Percentiles rank a stretch among this genome's conserved stretches.
phyloP scores from a whole-genome alignment of 2,329 filamentous ascomycete genomes.

The Trichoderma semiorbis region DNA sequence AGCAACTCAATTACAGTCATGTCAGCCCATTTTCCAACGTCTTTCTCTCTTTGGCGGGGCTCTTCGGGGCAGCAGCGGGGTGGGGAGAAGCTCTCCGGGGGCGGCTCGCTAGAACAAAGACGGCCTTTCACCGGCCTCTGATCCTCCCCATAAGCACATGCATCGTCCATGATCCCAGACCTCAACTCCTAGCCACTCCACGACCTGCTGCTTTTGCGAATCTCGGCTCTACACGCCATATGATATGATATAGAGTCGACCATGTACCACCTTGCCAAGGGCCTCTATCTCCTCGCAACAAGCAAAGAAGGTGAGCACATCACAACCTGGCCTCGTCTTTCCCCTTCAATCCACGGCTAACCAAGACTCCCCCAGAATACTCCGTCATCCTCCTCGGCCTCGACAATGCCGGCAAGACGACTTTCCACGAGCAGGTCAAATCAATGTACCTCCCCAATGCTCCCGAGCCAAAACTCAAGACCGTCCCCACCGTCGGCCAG shows the following conservation, averaged over 20 bases:
- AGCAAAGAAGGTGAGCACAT: slow-evolving; percentile 77
- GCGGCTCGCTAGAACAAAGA: neutral
- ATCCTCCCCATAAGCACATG: neutral
- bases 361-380: slow-evolving; percentile 62
- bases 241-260: slow-evolving; percentile 14
- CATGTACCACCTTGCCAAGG: slow-evolving; percentile 97
- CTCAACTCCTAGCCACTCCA: neutral
- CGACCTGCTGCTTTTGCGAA: neutral
- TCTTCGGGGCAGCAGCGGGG: slow-evolving; percentile 1
- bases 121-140: neutral
- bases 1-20: neutral
- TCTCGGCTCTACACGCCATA: neutral
- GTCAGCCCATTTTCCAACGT: neutral
- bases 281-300: slow-evolving; percentile 89
- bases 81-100: slow-evolving; percentile 1
- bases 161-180: neutral
- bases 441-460: slow-evolving; percentile 68
- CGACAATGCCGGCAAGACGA: slow-evolving; percentile 98
- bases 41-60: neutral
- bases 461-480: slow-evolving; percentile 68
- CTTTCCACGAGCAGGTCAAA: slow-evolving; percentile 95
- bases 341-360: neutral
- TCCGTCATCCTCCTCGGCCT: slow-evolving; percentile 94
- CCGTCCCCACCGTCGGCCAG: slow-evolving; percentile 94
- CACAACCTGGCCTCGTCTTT: neutral